Percentiles rank a stretch among this genome's conserved stretches.
Evolutionary conservation across 2,329 filamentous ascomycete genomes (phyloP).

Genomic region (Magnaporthales sp.): DNA sequence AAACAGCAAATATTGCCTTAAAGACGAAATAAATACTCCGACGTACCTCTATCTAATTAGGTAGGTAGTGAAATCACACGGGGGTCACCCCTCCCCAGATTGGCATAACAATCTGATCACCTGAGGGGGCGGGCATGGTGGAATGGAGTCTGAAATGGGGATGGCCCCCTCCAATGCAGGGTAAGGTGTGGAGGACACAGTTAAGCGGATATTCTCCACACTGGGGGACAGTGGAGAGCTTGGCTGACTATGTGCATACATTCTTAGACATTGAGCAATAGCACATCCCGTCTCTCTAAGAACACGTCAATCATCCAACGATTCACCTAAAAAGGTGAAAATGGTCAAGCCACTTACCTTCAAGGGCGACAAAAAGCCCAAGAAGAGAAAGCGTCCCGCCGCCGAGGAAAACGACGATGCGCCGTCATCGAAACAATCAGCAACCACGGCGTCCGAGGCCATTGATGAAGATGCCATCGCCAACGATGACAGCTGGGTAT

Average conservation of each 20-base stretch:
- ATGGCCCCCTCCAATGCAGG: background rate
- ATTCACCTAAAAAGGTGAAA: background rate
- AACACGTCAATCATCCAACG: no score
- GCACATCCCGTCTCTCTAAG: background rate
- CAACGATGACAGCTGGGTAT: constrained; percentile 85
- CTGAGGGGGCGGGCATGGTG: background rate
- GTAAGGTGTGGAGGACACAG: background rate
- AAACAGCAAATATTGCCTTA: background rate
- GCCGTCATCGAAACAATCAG: constrained; percentile 20
- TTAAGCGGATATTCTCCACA: background rate
- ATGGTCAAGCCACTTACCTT: constrained; percentile 91
- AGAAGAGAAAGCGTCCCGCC: constrained; percentile 69
- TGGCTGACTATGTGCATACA: background rate
- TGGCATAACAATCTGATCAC: background rate
- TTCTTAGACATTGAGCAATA: background rate
- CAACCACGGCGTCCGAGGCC: constrained; percentile 22
- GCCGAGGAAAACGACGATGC: constrained; percentile 19
- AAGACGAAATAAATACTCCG: background rate
- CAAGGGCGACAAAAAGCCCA: constrained; percentile 94
- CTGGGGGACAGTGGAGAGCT: background rate
- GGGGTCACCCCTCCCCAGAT: background rate
- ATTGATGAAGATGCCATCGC: constrained; percentile 28
- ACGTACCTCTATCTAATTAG: background rate
- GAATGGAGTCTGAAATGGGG: background rate
- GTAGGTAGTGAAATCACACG: background rate